A percentile compares a stretch with the other conserved stretches of the same genome.
Evolutionary conservation across 2,329 filamentous ascomycete genomes (phyloP).

Genomic region (Ascochyta viciae-villosae): DNA sequence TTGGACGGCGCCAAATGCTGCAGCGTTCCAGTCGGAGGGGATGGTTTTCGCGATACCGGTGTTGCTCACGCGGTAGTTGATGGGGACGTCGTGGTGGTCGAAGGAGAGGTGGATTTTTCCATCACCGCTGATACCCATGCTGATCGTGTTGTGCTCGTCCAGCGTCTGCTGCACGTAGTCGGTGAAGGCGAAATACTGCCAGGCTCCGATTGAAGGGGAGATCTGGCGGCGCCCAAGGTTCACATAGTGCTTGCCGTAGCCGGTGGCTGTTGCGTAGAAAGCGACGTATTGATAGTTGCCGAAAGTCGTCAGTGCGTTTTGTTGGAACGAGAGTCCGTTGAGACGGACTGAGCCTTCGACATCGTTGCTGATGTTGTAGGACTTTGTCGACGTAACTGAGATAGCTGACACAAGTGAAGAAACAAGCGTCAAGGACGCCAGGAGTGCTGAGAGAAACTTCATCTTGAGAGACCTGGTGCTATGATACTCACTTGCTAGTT

Average conservation of each 20-base stretch:
- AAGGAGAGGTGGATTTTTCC: slow-evolving; percentile 63
- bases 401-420: slow-evolving; percentile 28
- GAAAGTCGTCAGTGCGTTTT: slow-evolving; percentile 56
- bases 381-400: slow-evolving; percentile 35
- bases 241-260: slow-evolving; percentile 49
- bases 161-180: slow-evolving; percentile 60
- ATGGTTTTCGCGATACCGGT: slow-evolving; percentile 41
- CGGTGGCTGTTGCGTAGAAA: slow-evolving; percentile 51
- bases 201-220: slow-evolving; percentile 44
- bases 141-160: slow-evolving; percentile 62
- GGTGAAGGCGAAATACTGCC: slow-evolving; percentile 57
- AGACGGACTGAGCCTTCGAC: slow-evolving; percentile 47
- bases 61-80: slow-evolving; percentile 45
- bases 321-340: slow-evolving; percentile 60
- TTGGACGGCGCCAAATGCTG: slow-evolving; percentile 37
- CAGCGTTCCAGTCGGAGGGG: slow-evolving; percentile 36
- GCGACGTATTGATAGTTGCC: slow-evolving; percentile 59
- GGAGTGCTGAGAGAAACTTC: slow-evolving; percentile 20
- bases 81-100: slow-evolving; percentile 56
- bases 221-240: slow-evolving; percentile 57
- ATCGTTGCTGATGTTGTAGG: slow-evolving; percentile 43
- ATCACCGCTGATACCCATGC: slow-evolving; percentile 60
- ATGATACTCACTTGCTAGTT: background rate
- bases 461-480: slow-evolving; percentile 15
- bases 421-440: slow-evolving; percentile 18